phyloP scores from a whole-genome alignment of 164 flowering plant genomes.

The Chimonanthus salicifolius region DNA sequence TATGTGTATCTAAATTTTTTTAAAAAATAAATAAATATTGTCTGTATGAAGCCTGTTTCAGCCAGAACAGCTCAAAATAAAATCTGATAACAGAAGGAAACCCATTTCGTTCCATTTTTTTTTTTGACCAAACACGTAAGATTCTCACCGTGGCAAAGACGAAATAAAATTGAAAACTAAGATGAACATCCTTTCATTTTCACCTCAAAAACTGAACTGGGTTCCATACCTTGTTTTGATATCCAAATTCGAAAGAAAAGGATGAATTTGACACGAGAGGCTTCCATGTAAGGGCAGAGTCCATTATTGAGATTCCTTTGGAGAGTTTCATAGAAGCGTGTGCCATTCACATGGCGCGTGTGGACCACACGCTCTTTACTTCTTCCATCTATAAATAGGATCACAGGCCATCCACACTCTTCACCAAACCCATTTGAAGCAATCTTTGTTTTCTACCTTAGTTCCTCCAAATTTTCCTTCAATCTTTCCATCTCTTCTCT shows the following conservation, averaged over 20 bases:
- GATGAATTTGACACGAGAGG: conserved; percentile 9
- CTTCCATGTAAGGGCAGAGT: neutral
- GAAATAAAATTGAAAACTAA: no score
- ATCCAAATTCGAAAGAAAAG: neutral
- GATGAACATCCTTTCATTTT: no score
- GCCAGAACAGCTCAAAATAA: no score
- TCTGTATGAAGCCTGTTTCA: no score
- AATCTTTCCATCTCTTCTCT: conserved; percentile 3
- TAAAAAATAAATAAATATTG: no score
- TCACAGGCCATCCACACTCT: neutral
- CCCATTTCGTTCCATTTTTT: no score
- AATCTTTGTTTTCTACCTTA: no score
- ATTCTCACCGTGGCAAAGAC: no score
- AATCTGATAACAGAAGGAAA: no score
- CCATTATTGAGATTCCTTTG: conserved; percentile 15
- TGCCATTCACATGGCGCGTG: conserved; percentile 1
- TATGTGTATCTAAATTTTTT: no score
- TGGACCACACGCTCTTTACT: neutral
- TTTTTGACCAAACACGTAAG: no score
- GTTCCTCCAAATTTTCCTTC: neutral
- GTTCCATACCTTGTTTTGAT: neutral
- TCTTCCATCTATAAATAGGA: conserved; percentile 4
- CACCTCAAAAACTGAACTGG: neutral
- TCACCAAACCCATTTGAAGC: neutral
- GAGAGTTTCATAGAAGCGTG: conserved; percentile 9